Conservation (phyloP, 1,284 basidiomycete species). For the Sporisorium exsertum region DNA sequence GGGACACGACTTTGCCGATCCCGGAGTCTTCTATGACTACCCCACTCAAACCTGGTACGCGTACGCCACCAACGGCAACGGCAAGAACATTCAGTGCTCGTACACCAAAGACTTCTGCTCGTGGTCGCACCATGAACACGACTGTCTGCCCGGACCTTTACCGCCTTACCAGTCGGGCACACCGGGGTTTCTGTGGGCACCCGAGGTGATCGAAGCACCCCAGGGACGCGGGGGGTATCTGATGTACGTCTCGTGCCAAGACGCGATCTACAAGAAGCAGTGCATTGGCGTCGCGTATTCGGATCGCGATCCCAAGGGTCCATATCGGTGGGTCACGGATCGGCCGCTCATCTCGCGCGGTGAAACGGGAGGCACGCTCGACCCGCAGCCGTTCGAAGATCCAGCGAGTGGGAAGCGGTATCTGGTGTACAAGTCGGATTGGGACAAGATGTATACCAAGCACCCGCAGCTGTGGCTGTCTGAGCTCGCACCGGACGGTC, state of each 20-base stretch:
- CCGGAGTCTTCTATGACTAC: slow-evolving; percentile 53
- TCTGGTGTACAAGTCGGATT: slow-evolving; percentile 54
- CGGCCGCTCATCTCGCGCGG: slow-evolving; percentile 51
- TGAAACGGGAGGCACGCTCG: slow-evolving; percentile 50
- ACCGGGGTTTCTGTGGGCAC: slow-evolving; percentile 55
- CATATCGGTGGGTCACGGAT: slow-evolving; percentile 51
- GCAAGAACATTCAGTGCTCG: slow-evolving; percentile 56
- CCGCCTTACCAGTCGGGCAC: slow-evolving; percentile 43
- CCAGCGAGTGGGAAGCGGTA: slow-evolving; percentile 46
- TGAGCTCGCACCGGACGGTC: slow-evolving; percentile 54
- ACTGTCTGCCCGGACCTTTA: slow-evolving; percentile 53
- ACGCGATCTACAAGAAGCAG: slow-evolving; percentile 45
- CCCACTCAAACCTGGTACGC: slow-evolving; percentile 45
- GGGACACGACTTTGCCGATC: slow-evolving; percentile 56
- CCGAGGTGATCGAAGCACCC: slow-evolving; percentile 55
- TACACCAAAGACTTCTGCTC: slow-evolving; percentile 53
- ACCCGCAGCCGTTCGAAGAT: slow-evolving; percentile 60
- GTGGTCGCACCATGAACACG: slow-evolving; percentile 51
- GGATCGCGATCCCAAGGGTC: slow-evolving; percentile 39
- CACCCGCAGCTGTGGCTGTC: slow-evolving; percentile 58
- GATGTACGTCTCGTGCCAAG: slow-evolving; percentile 57
- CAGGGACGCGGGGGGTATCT: slow-evolving; percentile 50
- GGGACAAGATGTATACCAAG: slow-evolving; percentile 54
- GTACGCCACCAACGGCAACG: slow-evolving; percentile 55
- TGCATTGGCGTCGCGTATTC: slow-evolving; percentile 58